Base-by-base conservation (phyloP, 148 eudicot species). In the Euryodendron excelsum region DNA sequence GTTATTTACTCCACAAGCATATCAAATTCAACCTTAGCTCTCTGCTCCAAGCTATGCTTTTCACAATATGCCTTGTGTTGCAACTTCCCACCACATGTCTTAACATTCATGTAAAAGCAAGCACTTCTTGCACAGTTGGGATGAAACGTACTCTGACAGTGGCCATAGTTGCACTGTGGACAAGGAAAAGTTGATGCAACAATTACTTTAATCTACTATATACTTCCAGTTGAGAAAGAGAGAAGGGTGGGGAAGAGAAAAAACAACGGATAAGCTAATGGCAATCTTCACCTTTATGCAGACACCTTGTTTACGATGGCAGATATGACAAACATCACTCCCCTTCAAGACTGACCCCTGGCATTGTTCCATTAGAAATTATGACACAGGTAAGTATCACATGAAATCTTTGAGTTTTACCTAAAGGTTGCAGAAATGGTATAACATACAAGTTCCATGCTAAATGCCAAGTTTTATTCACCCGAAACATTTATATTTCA, bases 91-190 rank as follows among this genome's bases (percentile, higher is more conserved):
- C 91, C 90, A 80, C 71, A 79, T 69, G 83, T 85, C 72, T 89
- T 91, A 71, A 84, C 78, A 70, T 75, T 91, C 95, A 96, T 86
- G 83, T 86, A 93, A 77, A 85, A 91, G 58, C 91, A 93, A 85
- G 97, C 93, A 87, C 84, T 87, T 82, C 94, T 93, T 77, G 93
- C 98, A 92, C 99, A 96, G 47, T 89, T 78, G 18, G 99, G 97
- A 78, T 96, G 99, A 79, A 93, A 96, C 55, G 88, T 87, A 73
- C 86, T 84, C 75, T 90, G 94, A 83, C 99, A 96, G 80, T 90
- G 89, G 74, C 99, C 98, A 82, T 88, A 91, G 81, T 87, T 88
- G 88, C 99, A 96, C 99, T 96, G 87, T 76, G 84, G 62, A 78
- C 5, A 77, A 69, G 33, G 65, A 52, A 68, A 41, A 73, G 44